A percentile compares a stretch with the other conserved stretches of the same genome.
Conservation (phyloP, 768 basidiomycete genomes). For the Coprinopsis marcescibilis region DNA sequence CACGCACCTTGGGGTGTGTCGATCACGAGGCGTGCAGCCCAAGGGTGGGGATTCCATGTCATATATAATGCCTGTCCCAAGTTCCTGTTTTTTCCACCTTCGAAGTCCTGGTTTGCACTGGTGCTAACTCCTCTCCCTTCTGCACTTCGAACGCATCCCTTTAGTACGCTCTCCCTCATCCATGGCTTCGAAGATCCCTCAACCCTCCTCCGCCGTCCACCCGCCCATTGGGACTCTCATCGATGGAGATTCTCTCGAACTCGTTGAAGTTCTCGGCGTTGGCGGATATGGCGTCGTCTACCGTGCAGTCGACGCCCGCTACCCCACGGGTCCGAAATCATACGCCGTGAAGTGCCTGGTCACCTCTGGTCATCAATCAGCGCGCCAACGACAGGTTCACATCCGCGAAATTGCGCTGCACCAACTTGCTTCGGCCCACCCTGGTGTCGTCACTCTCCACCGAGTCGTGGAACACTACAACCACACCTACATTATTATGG, state of each 20-base stretch:
- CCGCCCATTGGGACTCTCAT: conserved; percentile 77
- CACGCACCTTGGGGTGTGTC: conserved; percentile 52
- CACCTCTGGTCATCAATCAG: conserved; percentile 40
- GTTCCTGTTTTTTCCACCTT: conserved; percentile 27
- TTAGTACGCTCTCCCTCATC: conserved; percentile 15
- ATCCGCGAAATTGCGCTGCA: conserved; percentile 90
- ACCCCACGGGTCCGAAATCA: conserved; percentile 43
- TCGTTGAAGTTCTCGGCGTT: conserved; percentile 85
- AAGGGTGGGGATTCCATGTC: conserved; percentile 6
- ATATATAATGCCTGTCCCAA: conserved; percentile 14
- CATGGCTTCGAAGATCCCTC: conserved; percentile 34
- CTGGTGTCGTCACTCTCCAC: conserved; percentile 87
- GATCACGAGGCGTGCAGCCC: conserved; percentile 30
- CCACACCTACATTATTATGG: conserved; percentile 91
- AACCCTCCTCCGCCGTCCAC: conserved; percentile 38
- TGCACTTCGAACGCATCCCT: conserved; percentile 13
- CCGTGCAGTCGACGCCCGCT: conserved; percentile 68
- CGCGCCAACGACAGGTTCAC: conserved; percentile 75
- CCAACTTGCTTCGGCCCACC: conserved; percentile 70
- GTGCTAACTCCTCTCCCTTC: conserved; percentile 31
- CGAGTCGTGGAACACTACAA: conserved; percentile 82
- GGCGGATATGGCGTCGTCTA: conserved; percentile 97
- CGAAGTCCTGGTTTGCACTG: conserved; percentile 41
- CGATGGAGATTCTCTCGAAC: conserved; percentile 81
- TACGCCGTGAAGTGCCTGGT: conserved; percentile 94